Conservation (phyloP, 129 eudicot species). For the Helichrysum umbraculigerum region DNA sequence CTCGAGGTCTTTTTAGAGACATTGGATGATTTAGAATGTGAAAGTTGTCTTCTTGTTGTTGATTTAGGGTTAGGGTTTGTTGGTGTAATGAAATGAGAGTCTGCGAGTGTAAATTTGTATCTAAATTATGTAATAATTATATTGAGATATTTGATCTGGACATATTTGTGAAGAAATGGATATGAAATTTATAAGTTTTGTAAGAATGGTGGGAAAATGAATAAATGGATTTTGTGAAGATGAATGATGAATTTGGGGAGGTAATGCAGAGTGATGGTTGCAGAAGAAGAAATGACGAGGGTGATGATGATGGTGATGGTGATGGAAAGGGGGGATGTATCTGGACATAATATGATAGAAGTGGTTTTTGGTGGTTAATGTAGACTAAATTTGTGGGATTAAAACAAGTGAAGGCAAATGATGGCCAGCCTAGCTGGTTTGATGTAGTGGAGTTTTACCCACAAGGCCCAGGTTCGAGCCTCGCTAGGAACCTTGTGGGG, state of each 20-base stretch:
- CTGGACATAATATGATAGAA: slow-evolving; percentile 19
- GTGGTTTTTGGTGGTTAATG: neutral
- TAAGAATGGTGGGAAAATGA: neutral
- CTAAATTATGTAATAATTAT: neutral
- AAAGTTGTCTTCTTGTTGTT: neutral
- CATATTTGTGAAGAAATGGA: neutral
- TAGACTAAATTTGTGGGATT: neutral
- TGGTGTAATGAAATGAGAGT: slow-evolving; percentile 2
- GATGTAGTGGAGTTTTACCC: too few relatives aligned
- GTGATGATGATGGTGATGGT: slow-evolving; percentile 24
- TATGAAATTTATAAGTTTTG: neutral
- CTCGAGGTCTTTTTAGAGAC: slow-evolving; percentile 78
- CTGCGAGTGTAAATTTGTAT: neutral
- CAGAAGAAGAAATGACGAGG: too few relatives aligned
- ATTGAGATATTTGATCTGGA: neutral
- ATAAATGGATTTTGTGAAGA: neutral
- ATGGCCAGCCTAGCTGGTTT: too few relatives aligned
- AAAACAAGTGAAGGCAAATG: too few relatives aligned
- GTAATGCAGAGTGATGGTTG: neutral
- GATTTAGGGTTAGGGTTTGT: neutral
- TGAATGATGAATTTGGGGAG: neutral
- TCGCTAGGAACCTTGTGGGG: too few relatives aligned
- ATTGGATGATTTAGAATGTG: slow-evolving; percentile 69
- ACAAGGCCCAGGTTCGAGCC: too few relatives aligned
- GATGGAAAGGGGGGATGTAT: slow-evolving; percentile 30